Conservation (phyloP, 768 basidiomycete genomes). For the Zangia roseola region DNA sequence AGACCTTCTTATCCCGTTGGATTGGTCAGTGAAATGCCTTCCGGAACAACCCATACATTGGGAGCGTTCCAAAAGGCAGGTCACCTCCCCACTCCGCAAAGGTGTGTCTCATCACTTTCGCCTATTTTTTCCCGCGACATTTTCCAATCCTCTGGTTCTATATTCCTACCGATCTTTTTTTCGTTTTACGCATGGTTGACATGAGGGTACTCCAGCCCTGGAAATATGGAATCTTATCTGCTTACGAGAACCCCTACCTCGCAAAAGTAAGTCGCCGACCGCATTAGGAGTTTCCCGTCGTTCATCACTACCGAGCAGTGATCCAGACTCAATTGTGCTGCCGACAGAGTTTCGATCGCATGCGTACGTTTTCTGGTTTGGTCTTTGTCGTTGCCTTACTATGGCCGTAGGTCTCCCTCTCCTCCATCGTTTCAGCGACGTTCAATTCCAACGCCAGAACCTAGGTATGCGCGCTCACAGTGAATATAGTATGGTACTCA, state of each 20-base stretch:
- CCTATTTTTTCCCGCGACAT: neutral
- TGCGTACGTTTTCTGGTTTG: slow-evolving; percentile 17
- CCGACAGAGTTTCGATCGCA: slow-evolving; percentile 24
- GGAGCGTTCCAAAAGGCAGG: slow-evolving; percentile 15
- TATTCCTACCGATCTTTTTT: neutral
- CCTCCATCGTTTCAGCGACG: slow-evolving; percentile 18
- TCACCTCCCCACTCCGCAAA: slow-evolving; percentile 33
- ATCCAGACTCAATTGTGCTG: slow-evolving; percentile 12
- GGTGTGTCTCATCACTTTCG: slow-evolving; percentile 14
- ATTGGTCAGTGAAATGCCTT: slow-evolving; percentile 9
- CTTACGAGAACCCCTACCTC: slow-evolving; percentile 14
- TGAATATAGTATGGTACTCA: slow-evolving; percentile 6
- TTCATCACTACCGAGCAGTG: neutral
- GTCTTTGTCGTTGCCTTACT: neutral
- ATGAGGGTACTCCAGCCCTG: slow-evolving; percentile 29
- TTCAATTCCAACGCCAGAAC: slow-evolving; percentile 32
- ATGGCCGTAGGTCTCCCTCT: slow-evolving; percentile 16
- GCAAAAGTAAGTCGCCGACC: slow-evolving; percentile 19
- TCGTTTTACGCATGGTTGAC: slow-evolving; percentile 9
- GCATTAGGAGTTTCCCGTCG: neutral
- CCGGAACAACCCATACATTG: neutral
- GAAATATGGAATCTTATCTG: slow-evolving; percentile 32
- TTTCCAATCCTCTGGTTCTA: neutral
- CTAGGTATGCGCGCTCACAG: slow-evolving; percentile 21
- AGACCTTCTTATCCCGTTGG: neutral